Evolutionary conservation across 768 basidiomycete genomes (phyloP), one percentile per base, ranked within the genome.

Genomic region (Russula sp.): DNA sequence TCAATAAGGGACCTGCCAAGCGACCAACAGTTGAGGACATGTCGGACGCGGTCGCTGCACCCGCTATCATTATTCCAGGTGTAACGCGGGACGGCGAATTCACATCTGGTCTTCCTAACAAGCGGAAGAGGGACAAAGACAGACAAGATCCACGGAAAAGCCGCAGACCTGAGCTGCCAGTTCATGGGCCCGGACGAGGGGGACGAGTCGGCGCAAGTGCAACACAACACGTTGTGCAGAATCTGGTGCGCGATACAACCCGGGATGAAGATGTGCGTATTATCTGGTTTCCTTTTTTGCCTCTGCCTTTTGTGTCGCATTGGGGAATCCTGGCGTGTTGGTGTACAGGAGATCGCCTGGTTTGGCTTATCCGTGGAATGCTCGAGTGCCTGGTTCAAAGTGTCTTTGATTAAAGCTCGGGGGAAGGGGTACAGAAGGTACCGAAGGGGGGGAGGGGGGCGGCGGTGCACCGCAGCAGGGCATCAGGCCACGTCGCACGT

Each of bases 131-230:
- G 65, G 94, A 98, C 70, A 94, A 89, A 77, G 92, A 93, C 67
- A 78, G 92, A 67, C 76, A 84, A 81, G 93, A 97, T 77, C 89
- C 92, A 48, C 83, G 90, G 72, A 97, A 97, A 83, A 94, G 92
- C 76, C 84, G 84, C 71, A 83, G 94, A 68, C 97, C 97, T 24
- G 92, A 94, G 72, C 79, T 96, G 71, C 97, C 97, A 30, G 87
- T 99, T 59, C 88, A 82, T 67, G 97, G 97, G 14, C 94, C 94
- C 14, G 97, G 97, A 59, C 84, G 83, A 71, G 97, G 97, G 24
- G 97, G 97, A 59, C 80, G 97, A 46, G 91, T 99, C 46, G 97
- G 97, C 46, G 94, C 94, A 38, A 95, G 93, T 77, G 96, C 96
- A 20, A 98, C 94, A 56, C 95, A 98, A 71, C 94, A 98, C 73